Evolutionary conservation across 345 rosid genomes (phyloP), one percentile per base, ranked within the genome.

Genomic region (Populus simonii): DNA sequence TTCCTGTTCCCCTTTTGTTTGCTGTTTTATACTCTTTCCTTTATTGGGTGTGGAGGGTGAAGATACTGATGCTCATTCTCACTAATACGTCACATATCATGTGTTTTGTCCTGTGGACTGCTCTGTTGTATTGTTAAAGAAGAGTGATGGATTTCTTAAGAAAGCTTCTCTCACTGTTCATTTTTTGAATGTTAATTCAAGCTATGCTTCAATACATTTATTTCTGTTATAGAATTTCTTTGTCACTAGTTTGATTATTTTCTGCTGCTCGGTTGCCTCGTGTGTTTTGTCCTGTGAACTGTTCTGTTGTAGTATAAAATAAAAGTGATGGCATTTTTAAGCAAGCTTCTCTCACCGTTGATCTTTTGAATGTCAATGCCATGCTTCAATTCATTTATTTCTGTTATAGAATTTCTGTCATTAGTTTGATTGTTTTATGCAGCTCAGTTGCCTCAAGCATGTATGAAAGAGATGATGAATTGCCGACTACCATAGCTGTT

Each of bases 381-480:
- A 70, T 36, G 55, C 1, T 22, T 59, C n/a, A 22, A 51, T n/a
- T 61, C 55, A 16, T 47, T 57, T 74, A n/a, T 67, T 36, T 20
- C 70, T 18, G 9, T 38, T 41, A 47, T 31, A 22, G 25, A 38
- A 27, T 75, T 70, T 33, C 55, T 65, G 8, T 57, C 73, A 61
- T 88, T 75, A 83, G 81, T 80, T 80, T 81, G 73, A 80, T 80
- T 82, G 63, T 66, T 82, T 83, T 81, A 66, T 89, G 86, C 97
- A 96, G 99, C 85, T 91, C 93, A 79, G 89, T 85, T 77, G 89
- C 88, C 75, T 89, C 93, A 31, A 90, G 87, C 87, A 84, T 90
- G 86, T 79, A 91, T 85, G 98, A 93, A 79, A 85, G 87, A 84
- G 94, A 93, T 81, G 99, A 96, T 77, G 98, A 92, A 81, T 84